Conservation (phyloP, 2,329 filamentous ascomycete species). For the Ascomycota sp. region DNA sequence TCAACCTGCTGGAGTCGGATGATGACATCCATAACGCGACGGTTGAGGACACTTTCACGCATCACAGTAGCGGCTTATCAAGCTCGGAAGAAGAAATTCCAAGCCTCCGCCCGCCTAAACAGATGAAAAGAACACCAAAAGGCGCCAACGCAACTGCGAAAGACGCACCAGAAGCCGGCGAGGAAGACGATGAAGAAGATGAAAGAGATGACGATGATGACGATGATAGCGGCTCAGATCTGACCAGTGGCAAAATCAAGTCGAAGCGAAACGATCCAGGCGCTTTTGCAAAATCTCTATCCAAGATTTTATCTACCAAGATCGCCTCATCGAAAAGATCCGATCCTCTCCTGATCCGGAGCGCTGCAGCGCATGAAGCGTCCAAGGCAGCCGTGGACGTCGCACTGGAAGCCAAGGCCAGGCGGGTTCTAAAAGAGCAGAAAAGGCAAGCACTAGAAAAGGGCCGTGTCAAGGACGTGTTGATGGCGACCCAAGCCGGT, state of each 20-base stretch:
- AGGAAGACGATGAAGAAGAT: slow-evolving; percentile 9
- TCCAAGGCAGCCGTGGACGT: slow-evolving; percentile 51
- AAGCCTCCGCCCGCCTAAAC: slow-evolving; percentile 4
- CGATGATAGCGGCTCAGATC: slow-evolving; percentile 18
- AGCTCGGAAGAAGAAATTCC: slow-evolving; percentile 15
- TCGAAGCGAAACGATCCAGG: slow-evolving; percentile 79
- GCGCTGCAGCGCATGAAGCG: slow-evolving; percentile 47
- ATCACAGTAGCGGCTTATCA: slow-evolving; percentile 13
- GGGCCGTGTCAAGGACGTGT: slow-evolving; percentile 68
- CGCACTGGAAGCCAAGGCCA: slow-evolving; percentile 62
- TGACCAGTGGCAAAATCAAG: slow-evolving; percentile 21
- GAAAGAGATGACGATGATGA: slow-evolving; percentile 16
- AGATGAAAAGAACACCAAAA: slow-evolving; percentile 5
- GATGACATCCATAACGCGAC: slow-evolving; percentile 31
- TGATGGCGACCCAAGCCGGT: slow-evolving; percentile 38
- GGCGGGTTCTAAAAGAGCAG: slow-evolving; percentile 56
- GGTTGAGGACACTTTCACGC: slow-evolving; percentile 25
- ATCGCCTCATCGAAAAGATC: slow-evolving; percentile 57
- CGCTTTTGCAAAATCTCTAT: slow-evolving; percentile 80
- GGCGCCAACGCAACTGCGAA: not conserved
- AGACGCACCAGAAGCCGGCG: slow-evolving; percentile 7
- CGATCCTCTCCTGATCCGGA: slow-evolving; percentile 81
- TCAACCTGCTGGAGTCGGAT: slow-evolving; percentile 33
- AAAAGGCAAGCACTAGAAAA: slow-evolving; percentile 62
- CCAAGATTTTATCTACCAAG: slow-evolving; percentile 80